A percentile compares a stretch with the other conserved stretches of the same genome.
phyloP scores from a whole-genome alignment of 305 asterid species.

The Fraxinus velutina region DNA sequence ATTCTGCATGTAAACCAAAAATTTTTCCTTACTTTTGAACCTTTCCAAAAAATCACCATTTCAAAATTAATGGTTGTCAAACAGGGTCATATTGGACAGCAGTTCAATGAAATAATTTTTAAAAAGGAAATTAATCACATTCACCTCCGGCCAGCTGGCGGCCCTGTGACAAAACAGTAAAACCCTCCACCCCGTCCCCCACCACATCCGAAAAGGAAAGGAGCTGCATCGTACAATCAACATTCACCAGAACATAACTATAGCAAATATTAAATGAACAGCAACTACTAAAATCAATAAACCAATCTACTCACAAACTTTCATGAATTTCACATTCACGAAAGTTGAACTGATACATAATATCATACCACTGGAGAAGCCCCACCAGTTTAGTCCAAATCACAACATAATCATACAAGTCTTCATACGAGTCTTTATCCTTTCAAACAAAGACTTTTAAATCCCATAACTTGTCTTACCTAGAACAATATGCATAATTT shows the following conservation, averaged over 20 bases:
- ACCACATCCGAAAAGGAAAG: neutral
- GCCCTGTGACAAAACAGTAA: neutral
- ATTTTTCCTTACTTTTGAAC: too few relatives aligned
- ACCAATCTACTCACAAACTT: neutral
- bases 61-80: too few relatives aligned
- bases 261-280: neutral
- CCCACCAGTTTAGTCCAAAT: neutral
- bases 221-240: neutral
- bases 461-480: conserved; percentile 32
- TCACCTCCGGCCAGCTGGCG: neutral
- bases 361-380: neutral
- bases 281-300: neutral
- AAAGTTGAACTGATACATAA: neutral
- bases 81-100: neutral
- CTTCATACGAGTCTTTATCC: neutral
- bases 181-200: neutral
- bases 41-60: too few relatives aligned
- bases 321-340: neutral
- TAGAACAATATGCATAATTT: conserved; percentile 29
- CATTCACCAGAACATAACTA: neutral
- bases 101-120: neutral
- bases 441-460: neutral
- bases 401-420: neutral
- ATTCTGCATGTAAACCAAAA: too few relatives aligned
- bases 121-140: neutral